Percentiles rank a stretch among this genome's conserved stretches.
These are phyloP conservation scores for Diaporthe ilicicola DNA, from an alignment of 2,329 filamentous ascomycete species.

Conservation along the genomic window DNA sequence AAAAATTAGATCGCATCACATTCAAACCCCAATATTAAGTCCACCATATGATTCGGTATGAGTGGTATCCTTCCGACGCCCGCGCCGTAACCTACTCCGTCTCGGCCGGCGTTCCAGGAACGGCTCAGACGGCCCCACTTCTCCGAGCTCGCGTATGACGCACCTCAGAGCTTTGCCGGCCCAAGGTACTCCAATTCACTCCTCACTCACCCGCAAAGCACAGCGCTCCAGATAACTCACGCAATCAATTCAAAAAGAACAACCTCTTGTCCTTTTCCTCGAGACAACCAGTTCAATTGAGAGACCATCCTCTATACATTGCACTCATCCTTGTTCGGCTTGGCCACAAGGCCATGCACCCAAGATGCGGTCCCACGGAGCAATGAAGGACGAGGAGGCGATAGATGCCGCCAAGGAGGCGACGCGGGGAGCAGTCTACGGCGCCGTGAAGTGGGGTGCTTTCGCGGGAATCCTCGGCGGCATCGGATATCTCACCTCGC, in stretches of 20 bases:
- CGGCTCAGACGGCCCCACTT: slow-evolving; percentile 8
- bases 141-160: slow-evolving; percentile 23
- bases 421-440: slow-evolving; percentile 69
- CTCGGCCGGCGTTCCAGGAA: slow-evolving; percentile 1
- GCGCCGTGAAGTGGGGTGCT: slow-evolving; percentile 78
- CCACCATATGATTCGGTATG: not conserved
- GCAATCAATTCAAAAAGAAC: not conserved
- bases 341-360: slow-evolving; percentile 21
- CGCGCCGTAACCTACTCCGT: not conserved
- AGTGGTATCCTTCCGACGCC: too few relatives aligned
- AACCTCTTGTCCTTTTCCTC: not conserved
- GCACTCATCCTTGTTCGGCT: not conserved
- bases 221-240: not conserved
- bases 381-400: slow-evolving; percentile 71
- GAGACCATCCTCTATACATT: too few relatives aligned
- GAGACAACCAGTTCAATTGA: not conserved
- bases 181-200: not conserved
- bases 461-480: slow-evolving; percentile 69
- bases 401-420: slow-evolving; percentile 77
- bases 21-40: not conserved
- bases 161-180: not conserved
- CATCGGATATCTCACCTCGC: slow-evolving; percentile 70
- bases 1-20: not conserved
- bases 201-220: not conserved
- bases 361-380: slow-evolving; percentile 61